Percentiles rank a stretch among this genome's conserved stretches.
Evolutionary conservation across 108 stramenopile species (phyloP).

Genomic region (Halocafeteria seosinensis): DNA sequence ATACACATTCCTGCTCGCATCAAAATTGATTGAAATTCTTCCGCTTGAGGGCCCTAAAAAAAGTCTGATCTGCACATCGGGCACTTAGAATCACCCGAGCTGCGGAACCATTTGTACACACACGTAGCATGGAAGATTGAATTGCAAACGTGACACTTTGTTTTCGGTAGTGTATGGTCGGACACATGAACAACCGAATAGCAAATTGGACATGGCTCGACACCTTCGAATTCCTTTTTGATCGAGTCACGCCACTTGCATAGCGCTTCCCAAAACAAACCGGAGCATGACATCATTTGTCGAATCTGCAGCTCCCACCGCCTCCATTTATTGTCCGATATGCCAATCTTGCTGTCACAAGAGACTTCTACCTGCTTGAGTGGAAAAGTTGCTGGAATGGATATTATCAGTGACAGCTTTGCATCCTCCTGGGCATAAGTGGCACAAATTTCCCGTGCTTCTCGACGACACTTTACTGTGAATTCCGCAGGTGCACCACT

Average conservation of each 20-base stretch:
- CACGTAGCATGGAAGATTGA: conserved; percentile 74
- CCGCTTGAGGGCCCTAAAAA: too few species aligned
- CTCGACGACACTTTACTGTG: too few species aligned
- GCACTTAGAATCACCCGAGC: conserved; percentile 65
- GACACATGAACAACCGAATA: conserved; percentile 75
- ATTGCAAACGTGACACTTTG: conserved; percentile 61
- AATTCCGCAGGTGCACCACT: too few species aligned
- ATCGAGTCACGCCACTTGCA: conserved; percentile 84
- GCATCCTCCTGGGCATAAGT: conserved; percentile 9
- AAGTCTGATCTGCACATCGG: conserved; percentile 90
- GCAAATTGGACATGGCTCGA: conserved; percentile 96
- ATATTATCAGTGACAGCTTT: background rate
- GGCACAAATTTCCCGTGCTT: too few species aligned
- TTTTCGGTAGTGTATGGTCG: conserved; percentile 58
- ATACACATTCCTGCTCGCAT: too few species aligned
- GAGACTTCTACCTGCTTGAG: conserved; percentile 6
- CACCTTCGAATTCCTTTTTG: conserved; percentile 88
- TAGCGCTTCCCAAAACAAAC: conserved; percentile 58
- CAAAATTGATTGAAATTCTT: too few species aligned
- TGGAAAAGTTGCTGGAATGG: conserved; percentile 5
- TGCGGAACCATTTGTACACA: conserved; percentile 76
- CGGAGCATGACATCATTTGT: conserved; percentile 23
- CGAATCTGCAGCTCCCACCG: conserved; percentile 43
- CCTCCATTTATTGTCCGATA: conserved; percentile 20
- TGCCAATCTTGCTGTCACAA: conserved; percentile 9